Evolutionary conservation across 345 rosid species (phyloP), one percentile per base, ranked within the genome.

Genomic region (Cardiospermum halicacabum): DNA sequence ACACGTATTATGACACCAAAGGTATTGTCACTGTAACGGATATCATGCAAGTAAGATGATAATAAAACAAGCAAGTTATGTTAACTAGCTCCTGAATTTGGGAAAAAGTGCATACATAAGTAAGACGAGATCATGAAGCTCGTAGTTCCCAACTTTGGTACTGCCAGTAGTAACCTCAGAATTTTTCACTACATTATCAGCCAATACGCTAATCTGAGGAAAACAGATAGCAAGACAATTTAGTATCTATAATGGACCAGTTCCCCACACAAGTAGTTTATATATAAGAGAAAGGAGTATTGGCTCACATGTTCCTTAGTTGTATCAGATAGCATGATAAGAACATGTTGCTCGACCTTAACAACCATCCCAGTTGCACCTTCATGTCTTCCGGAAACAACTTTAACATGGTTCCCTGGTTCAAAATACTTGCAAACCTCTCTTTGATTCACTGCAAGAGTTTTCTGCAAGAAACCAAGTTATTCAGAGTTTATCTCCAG

Each of bases 291-390:
- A 3, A 5, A 34, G 12, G 43, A 39, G 16, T 39, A 28, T 27
- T 45, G 51, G 74, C 89, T 89, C 74, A 91, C 97, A 75, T 91
- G 85, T 76, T 94, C 97, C 80, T 91, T 94, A 19, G 95, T 90
- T 4, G 99, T 88, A 75, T 90, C 97, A 18, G 96, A 88, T 56
- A 88, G 67, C 77, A 94, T 77, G 65, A 85, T 82, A 62, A 94
- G 96, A 53, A 87, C 91, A 74, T 91, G 99, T 60, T 86, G 94
- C 51, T 91, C 99, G 72, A 87, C 96, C 81, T 90, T 87, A 59
- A 93, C 79, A 68, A 94, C 96, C 99, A 94, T 94, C 69, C 99
- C 99, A 5, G 99, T 88, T 21, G 92, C 84, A 73, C 99, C 97
- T 81, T 79, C 84, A 49, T 94, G 97, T 12, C 91, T 77, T 70